A percentile compares a stretch with the other conserved stretches of the same genome.
Evolutionary conservation across 495 filamentous ascomycete species (phyloP).

Genomic region (Penicillium cinerascens): DNA sequence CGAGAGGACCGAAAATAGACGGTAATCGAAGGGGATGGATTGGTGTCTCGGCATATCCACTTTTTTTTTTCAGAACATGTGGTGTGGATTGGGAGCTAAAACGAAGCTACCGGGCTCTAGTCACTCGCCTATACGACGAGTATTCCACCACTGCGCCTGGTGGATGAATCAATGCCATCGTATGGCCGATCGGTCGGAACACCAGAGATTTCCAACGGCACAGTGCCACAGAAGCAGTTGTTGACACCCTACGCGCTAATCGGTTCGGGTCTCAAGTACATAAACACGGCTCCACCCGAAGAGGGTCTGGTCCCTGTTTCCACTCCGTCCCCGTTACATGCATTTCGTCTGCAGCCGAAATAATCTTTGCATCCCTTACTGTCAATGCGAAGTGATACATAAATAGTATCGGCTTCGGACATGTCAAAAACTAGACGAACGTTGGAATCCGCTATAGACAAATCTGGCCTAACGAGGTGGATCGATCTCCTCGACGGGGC

Average conservation of each 20-base stretch:
- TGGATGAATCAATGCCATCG: too few species aligned
- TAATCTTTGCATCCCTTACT: not conserved
- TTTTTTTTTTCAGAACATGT: not conserved
- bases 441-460: not conserved
- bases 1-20: not conserved
- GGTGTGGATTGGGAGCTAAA: not conserved
- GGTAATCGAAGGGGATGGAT: not conserved
- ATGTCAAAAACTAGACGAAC: not conserved
- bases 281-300: not conserved
- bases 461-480: not conserved
- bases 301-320: conserved; percentile 6
- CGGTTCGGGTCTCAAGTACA: conserved; percentile 14
- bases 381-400: not conserved
- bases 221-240: not conserved
- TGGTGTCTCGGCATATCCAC: conserved; percentile 7
- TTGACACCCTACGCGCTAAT: not conserved
- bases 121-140: too few species aligned
- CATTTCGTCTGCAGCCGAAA: not conserved
- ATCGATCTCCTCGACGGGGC: conserved; percentile 6
- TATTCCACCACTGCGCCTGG: too few species aligned
- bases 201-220: not conserved
- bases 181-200: too few species aligned
- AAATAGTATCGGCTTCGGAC: conserved; percentile 9
- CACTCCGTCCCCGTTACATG: not conserved
- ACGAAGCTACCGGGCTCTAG: too few species aligned